Base-by-base conservation (phyloP, 2,329 filamentous ascomycete species). In the Sporothrix sp. region DNA sequence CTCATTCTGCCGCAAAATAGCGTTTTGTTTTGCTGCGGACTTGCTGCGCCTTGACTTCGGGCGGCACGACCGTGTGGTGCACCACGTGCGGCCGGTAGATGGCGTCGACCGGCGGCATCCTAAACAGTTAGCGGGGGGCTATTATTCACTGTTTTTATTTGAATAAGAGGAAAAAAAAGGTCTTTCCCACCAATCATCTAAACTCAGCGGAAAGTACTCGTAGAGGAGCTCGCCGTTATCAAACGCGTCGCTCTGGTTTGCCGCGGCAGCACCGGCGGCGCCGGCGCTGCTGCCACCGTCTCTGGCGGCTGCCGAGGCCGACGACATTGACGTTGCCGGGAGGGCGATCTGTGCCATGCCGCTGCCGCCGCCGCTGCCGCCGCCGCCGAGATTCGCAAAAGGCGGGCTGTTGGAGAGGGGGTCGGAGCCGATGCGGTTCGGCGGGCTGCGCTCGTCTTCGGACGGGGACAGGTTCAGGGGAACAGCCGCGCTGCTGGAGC, bases 51-150 rank as follows among this genome's bases (percentile, higher is more conserved):
- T 85, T 85, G 59, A 84, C 74, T 58, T 87, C 83, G 4, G 79
- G 75, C 9, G 82, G 81, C 43, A 85, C 72, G 42, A 78, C 76
- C 14, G 86, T 91, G 63, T 96, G 90, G 66, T 97, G 91, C 3
- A 96, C 90, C 14, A 95, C 87, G 64, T 96, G 90, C 6, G 90
- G 91, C 44, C 88, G 75, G 64, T 95, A 95, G 14, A 95, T 84
- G 5, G 88, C 88, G 65, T 95, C 88, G 3, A 94, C 87, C 1
- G 87, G 88, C 2, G 85, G 85, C 79, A 90, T 88, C 82, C 79
- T 78, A 39, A 40, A 58, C 49, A 7, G 58, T 61, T 33, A 52
- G 48, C n/a, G n/a, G n/a, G n/a, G n/a, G n/a, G n/a, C n/a, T n/a
- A n/a, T n/a, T n/a, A n/a, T 23, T 21, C 0, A 18, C 3, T 33